Evolutionary conservation across 2,329 filamentous ascomycete species (phyloP).

Genomic region (Cercospora citrullina): DNA sequence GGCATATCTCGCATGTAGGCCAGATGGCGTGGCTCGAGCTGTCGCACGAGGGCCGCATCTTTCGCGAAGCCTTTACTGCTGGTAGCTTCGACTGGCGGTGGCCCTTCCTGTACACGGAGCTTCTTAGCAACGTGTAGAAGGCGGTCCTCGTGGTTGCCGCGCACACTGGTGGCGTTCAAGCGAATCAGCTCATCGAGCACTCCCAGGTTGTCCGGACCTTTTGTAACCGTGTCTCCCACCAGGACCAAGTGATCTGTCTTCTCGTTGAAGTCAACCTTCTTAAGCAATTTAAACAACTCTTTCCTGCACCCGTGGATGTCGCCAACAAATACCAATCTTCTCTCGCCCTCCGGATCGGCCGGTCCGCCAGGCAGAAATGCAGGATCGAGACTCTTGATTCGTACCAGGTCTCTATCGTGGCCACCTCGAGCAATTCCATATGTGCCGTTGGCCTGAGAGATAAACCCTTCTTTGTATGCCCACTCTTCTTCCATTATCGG

Average conservation of each 20-base stretch:
- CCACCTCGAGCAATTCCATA: conserved; percentile 36
- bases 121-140: conserved; percentile 59
- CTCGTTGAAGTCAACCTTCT: conserved; percentile 63
- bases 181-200: conserved; percentile 74
- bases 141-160: conserved; percentile 90
- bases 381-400: conserved; percentile 52
- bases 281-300: conserved; percentile 63
- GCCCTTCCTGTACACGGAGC: not conserved
- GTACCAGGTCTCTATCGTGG: conserved; percentile 46
- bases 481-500: conserved; percentile 41
- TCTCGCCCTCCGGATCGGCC: conserved; percentile 42
- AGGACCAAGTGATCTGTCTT: conserved; percentile 72
- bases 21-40: conserved; percentile 36
- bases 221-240: conserved; percentile 77
- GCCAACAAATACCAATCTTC: conserved; percentile 76
- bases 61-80: conserved; percentile 32
- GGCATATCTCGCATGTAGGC: conserved; percentile 39
- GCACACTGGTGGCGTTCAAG: conserved; percentile 74
- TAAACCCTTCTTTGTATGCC: conserved; percentile 40
- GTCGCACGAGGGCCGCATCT: conserved; percentile 32
- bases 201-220: conserved; percentile 78
- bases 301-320: conserved; percentile 88
- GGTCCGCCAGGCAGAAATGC: conserved; percentile 37
- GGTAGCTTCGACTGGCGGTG: conserved; percentile 9
- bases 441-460: conserved; percentile 30